phyloP scores from a whole-genome alignment of 805 yeast genomes.

The Saccharomycopsis fibuligera region DNA sequence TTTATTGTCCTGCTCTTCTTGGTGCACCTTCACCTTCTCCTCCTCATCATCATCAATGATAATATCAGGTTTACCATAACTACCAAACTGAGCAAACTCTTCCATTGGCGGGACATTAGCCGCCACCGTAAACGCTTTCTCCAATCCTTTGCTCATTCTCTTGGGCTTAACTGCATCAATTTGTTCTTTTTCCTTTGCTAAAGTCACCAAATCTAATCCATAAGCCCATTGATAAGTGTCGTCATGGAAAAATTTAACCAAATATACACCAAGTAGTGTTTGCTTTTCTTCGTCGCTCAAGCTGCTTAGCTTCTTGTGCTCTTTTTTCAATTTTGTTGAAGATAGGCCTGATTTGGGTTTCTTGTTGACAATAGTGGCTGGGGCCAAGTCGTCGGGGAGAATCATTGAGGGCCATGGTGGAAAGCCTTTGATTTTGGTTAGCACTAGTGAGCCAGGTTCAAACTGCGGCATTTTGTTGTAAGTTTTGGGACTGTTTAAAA shows the following conservation, averaged over 20 bases:
- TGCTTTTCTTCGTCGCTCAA: conserved; percentile 20
- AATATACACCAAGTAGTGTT: conserved; percentile 32
- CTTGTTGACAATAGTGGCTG: conserved; percentile 44
- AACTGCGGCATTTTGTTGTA: not conserved
- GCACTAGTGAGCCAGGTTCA: conserved; percentile 44
- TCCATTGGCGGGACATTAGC: conserved; percentile 43
- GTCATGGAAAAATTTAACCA: conserved; percentile 63
- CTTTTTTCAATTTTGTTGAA: conserved; percentile 21
- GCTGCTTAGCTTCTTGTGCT: conserved; percentile 18
- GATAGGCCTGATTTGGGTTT: conserved; percentile 41
- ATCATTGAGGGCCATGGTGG: conserved; percentile 92
- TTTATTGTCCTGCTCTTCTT: not conserved
- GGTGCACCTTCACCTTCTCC: conserved; percentile 26
- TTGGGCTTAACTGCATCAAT: conserved; percentile 23
- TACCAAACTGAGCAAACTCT: conserved; percentile 37
- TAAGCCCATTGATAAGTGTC: conserved; percentile 68
- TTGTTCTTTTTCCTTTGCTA: conserved; percentile 37
- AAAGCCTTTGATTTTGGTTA: conserved; percentile 81
- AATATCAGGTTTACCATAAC: conserved; percentile 35
- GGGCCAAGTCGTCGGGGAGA: conserved; percentile 52
- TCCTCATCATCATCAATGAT: conserved; percentile 30
- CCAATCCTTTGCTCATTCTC: conserved; percentile 39
- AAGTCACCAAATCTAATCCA: conserved; percentile 41
- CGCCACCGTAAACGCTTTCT: conserved; percentile 49
- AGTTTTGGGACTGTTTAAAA: too few relatives aligned